phyloP scores from a whole-genome alignment of 306 rosid species.

The Lathyrus oleraceus region DNA sequence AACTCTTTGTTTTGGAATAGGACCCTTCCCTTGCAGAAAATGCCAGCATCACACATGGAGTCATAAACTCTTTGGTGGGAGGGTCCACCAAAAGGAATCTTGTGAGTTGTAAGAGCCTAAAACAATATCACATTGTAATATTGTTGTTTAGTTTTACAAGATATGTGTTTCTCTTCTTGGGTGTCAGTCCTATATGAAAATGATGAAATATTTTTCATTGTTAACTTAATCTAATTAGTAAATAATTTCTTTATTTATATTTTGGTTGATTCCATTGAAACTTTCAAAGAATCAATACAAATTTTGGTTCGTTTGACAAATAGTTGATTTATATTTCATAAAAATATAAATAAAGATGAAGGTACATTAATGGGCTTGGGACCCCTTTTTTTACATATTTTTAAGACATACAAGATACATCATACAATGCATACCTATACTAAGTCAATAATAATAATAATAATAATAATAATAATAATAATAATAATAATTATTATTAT shows the following conservation, averaged over 20 bases:
- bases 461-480: too few species aligned
- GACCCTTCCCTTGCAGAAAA: conserved; percentile 48
- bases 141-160: conserved; percentile 17
- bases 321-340: too few species aligned
- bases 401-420: too few species aligned
- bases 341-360: too few species aligned
- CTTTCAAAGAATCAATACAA: background rate
- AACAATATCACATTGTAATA: conserved; percentile 27
- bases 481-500: too few species aligned
- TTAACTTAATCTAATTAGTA: background rate
- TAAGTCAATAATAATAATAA: too few species aligned
- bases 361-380: too few species aligned
- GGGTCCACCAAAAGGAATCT: conserved; percentile 74
- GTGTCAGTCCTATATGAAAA: background rate
- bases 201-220: background rate
- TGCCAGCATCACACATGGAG: conserved; percentile 78
- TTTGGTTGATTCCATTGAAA: background rate
- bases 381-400: too few species aligned
- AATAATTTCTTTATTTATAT: background rate
- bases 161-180: background rate
- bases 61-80: conserved; percentile 43
- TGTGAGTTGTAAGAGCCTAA: conserved; percentile 36
- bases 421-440: too few species aligned
- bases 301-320: too few species aligned
- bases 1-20: conserved; percentile 33